A percentile compares a stretch with the other conserved stretches of the same genome.
Conservation (phyloP, 345 rosid species). For the Leavenworthia alabamica region DNA sequence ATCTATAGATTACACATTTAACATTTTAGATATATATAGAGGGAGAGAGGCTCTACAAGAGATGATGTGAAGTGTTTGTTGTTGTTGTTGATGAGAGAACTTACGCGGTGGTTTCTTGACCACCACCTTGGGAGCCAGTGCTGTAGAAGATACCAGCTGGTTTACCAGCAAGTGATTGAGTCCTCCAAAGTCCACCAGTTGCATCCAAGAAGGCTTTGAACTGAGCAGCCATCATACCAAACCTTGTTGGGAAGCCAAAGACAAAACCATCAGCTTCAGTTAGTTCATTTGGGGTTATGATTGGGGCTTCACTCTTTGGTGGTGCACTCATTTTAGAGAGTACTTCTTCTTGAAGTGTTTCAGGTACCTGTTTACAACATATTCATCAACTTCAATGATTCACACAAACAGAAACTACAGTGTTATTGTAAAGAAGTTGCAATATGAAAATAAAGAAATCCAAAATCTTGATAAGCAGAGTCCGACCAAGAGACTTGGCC, state of each 20-base stretch:
- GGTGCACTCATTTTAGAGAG: constrained; percentile 90
- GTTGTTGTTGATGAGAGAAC: constrained; percentile 24
- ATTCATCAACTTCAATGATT: constrained; percentile 3
- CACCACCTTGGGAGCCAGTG: constrained; percentile 99
- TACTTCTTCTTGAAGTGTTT: constrained; percentile 78
- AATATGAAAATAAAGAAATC: neutral
- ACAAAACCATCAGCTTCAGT: constrained; percentile 88
- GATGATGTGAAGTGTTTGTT: neutral
- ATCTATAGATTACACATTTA: constrained; percentile 35
- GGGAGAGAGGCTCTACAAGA: neutral
- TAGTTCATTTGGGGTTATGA: constrained; percentile 63
- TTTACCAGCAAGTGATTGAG: constrained; percentile 90
- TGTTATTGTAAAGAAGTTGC: neutral
- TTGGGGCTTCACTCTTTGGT: constrained; percentile 73
- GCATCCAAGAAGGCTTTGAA: constrained; percentile 93
- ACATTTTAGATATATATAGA: neutral
- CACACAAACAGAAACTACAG: neutral
- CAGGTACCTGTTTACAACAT: constrained; percentile 54
- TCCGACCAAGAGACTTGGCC: neutral
- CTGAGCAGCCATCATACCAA: constrained; percentile 99
- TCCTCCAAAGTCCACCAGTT: constrained; percentile 91
- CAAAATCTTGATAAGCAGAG: neutral
- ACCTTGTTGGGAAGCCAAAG: constrained; percentile 94
- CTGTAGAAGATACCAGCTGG: constrained; percentile 96
- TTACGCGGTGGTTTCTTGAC: constrained; percentile 97